Evolutionary conservation across 176 grass and related monocot genomes (phyloP).

Genomic region (Juncus effusus): DNA sequence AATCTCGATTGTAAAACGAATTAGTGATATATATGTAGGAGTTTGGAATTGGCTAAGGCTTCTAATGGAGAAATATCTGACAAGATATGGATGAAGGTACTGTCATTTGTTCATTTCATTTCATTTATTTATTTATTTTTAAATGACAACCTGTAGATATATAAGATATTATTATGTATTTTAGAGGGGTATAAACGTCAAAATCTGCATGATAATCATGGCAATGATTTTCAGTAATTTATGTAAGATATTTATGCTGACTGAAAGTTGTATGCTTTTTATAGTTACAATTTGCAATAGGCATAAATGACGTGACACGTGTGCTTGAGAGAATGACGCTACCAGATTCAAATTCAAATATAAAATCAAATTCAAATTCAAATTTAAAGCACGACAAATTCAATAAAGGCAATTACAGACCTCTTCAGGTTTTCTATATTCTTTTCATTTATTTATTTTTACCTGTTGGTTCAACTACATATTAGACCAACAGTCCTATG

Average conservation of each 20-base stretch:
- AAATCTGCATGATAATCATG: background rate
- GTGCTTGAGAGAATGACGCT: constrained; percentile 81
- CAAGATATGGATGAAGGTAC: constrained; percentile 96
- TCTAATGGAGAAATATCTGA: constrained; percentile 55
- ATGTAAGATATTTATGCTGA: background rate
- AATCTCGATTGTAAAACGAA: constrained; percentile 7
- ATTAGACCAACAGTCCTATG: background rate
- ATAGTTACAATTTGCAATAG: constrained; percentile 85
- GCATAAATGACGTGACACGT: constrained; percentile 85
- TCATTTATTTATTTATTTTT: background rate
- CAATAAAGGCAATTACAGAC: constrained; percentile 25
- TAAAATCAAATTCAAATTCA: constrained; percentile 13
- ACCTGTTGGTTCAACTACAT: background rate
- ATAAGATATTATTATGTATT: background rate
- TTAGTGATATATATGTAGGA: constrained; percentile 32
- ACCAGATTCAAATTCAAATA: constrained; percentile 8
- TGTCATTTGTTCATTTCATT: background rate
- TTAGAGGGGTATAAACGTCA: constrained; percentile 4
- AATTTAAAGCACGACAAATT: constrained; percentile 23
- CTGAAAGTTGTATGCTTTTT: background rate
- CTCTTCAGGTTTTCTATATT: constrained; percentile 67
- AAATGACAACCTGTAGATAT: too few relatives aligned
- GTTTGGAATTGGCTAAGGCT: constrained; percentile 63
- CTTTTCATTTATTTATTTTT: constrained; percentile 22
- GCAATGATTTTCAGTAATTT: constrained; percentile 5